Conservation (phyloP, 805 yeast species). For the Tetrapisispora pingtungensis region DNA sequence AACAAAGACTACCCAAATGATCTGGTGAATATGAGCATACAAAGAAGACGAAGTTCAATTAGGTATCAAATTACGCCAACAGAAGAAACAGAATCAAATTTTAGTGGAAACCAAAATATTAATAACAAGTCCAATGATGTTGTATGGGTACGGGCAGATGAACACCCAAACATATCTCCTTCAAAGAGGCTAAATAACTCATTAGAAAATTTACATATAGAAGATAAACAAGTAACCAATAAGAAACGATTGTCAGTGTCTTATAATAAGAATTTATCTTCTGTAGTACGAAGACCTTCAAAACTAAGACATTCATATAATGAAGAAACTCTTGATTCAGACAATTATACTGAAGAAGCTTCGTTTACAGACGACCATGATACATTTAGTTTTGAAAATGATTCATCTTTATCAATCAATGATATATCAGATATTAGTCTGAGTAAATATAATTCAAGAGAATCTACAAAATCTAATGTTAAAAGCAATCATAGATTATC, state of each 20-base stretch:
- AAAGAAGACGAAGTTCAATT: neutral
- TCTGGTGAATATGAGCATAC: neutral
- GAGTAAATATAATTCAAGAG: conserved; percentile 1
- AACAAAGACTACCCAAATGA: neutral
- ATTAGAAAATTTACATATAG: neutral
- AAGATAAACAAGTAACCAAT: conserved; percentile 8
- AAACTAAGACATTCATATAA: conserved; percentile 26
- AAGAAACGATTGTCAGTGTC: conserved; percentile 22
- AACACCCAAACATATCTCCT: conserved; percentile 93
- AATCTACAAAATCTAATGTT: conserved; percentile 3
- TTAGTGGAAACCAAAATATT: neutral
- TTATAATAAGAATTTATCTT: conserved; percentile 12
- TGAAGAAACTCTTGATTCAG: conserved; percentile 25
- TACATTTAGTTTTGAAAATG: conserved; percentile 2
- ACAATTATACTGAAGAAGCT: conserved; percentile 25
- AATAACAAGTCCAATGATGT: conserved; percentile 34
- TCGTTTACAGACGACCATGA: conserved; percentile 7
- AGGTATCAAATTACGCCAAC: neutral
- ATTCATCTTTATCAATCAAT: neutral
- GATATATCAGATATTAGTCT: neutral
- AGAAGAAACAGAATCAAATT: neutral
- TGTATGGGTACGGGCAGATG: conserved; percentile 91
- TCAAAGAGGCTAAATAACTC: conserved; percentile 50
- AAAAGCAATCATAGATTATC: conserved; percentile 36
- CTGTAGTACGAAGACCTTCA: conserved; percentile 28